Evolutionary conservation across 768 basidiomycete genomes (phyloP), one percentile per base, ranked within the genome.

Genomic region (Boletus sensibilis): DNA sequence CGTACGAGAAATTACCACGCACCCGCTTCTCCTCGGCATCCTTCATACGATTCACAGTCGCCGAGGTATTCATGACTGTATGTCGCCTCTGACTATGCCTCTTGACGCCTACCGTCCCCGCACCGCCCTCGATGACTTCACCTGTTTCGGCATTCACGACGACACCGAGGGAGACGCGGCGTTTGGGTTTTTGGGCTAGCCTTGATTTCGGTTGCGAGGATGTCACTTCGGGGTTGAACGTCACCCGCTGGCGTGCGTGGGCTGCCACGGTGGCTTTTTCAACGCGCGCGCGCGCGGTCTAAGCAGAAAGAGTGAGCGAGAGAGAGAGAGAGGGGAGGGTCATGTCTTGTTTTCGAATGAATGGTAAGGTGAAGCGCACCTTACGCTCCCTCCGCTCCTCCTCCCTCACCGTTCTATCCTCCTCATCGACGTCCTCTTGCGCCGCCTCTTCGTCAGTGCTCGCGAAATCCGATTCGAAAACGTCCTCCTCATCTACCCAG

Each of bases 381-480:
- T 64, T 64, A 5, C 68, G 70, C n/a, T 65, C 72, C 42, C 74
- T 75, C 55, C 73, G 79, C 52, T 90, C 87, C 61, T 90, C 88
- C 11, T 86, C 84, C 34, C 74, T 70, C 5, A 80, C 75, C n/a
- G 72, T 74, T 40, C 72, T 78, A 63, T 92, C 90, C 1, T 76
- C 86, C 5, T 74, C 77, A 6, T 82, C 82, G 18, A 76, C 74
- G 12, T 79, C 81, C 25, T 80, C 79, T n/a, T 80, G 79, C 1
- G 71, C 78, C 37, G 68, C 75, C 54, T 80, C 82, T 42, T 90
- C 90, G 55, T 93, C 92, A 0, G 92, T 93, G 60, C 87, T 90
- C 59, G 85, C 88, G 64, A 94, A 94, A 68, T 94, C 92, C 11
- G 88, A 90, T 60, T 81, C 90, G 56, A 92, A 90, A 9, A 87